Conservation (phyloP, 1,284 basidiomycete species). For the Rhizoctonia solani region DNA sequence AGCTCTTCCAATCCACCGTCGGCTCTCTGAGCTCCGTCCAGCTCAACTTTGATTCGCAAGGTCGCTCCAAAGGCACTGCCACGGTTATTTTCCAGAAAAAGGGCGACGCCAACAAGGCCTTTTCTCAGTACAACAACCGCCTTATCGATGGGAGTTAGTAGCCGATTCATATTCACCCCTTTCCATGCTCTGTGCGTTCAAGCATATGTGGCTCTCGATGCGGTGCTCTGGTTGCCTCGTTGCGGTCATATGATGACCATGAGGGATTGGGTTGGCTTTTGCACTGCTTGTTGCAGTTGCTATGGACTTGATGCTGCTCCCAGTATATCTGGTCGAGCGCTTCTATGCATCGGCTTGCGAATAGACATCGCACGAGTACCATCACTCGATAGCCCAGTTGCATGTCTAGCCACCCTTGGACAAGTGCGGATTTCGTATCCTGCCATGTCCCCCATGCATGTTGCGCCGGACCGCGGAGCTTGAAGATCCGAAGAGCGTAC, state of each 20-base stretch:
- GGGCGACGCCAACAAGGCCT: conserved; percentile 91
- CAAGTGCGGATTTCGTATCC: too few relatives aligned
- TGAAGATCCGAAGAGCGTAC: conserved; percentile 5
- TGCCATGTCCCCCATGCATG: too few relatives aligned
- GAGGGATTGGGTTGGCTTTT: conserved; percentile 1
- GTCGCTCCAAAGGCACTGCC: conserved; percentile 89
- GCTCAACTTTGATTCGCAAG: conserved; percentile 83
- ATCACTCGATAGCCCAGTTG: too few relatives aligned
- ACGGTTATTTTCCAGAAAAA: conserved; percentile 84
- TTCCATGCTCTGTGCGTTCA: not conserved
- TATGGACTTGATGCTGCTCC: conserved; percentile 17
- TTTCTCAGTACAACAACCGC: conserved; percentile 94
- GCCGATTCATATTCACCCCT: conserved; percentile 18
- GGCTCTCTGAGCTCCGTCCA: conserved; percentile 83
- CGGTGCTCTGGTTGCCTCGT: not conserved
- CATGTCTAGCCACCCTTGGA: too few relatives aligned
- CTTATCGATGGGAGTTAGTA: conserved; percentile 99
- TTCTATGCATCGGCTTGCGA: not conserved
- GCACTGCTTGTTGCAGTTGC: conserved; percentile 12
- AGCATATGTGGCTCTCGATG: not conserved
- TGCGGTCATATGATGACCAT: conserved; percentile 13
- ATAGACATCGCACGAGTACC: too few relatives aligned
- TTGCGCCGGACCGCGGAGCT: conserved; percentile 13
- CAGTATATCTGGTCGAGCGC: conserved; percentile 9
- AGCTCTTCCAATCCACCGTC: conserved; percentile 90